Conservation (phyloP, 2,329 filamentous ascomycete species). For the Trichoderma aggressivum region DNA sequence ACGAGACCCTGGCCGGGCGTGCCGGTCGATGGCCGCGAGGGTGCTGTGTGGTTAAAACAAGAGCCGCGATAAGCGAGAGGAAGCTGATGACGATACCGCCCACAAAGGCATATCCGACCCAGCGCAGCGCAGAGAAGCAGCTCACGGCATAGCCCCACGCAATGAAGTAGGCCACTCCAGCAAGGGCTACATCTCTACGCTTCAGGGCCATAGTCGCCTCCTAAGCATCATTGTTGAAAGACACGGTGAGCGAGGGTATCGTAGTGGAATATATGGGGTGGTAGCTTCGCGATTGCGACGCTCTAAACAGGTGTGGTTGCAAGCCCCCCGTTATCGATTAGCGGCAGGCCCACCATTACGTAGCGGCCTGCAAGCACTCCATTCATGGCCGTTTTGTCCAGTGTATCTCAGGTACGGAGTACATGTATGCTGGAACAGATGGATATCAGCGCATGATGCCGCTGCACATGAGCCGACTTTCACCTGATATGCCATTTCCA, state of each 20-base stretch:
- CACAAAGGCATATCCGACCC: constrained; percentile 79
- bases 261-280: constrained; percentile 2
- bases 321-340: constrained; percentile 13
- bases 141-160: constrained; percentile 84
- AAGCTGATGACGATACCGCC: constrained; percentile 60
- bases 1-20: constrained; percentile 50
- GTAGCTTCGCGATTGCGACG: constrained; percentile 14
- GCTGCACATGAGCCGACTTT: not conserved
- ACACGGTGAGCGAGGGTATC: not conserved
- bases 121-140: constrained; percentile 80
- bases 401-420: no score
- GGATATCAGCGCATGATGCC: not conserved
- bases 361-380: constrained; percentile 13
- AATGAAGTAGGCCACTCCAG: constrained; percentile 68
- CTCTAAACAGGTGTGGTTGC: constrained; percentile 1
- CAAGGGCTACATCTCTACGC: constrained; percentile 68
- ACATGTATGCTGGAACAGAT: no score
- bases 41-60: constrained; percentile 52
- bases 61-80: constrained; percentile 52
- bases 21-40: constrained; percentile 35
- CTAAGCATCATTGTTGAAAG: constrained; percentile 32
- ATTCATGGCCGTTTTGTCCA: not conserved
- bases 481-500: not conserved
- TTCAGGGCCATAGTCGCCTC: constrained; percentile 61
- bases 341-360: constrained; percentile 13